Evolutionary conservation across 176 grass and related monocot genomes (phyloP).

Genomic region (Panicum miliaceum): DNA sequence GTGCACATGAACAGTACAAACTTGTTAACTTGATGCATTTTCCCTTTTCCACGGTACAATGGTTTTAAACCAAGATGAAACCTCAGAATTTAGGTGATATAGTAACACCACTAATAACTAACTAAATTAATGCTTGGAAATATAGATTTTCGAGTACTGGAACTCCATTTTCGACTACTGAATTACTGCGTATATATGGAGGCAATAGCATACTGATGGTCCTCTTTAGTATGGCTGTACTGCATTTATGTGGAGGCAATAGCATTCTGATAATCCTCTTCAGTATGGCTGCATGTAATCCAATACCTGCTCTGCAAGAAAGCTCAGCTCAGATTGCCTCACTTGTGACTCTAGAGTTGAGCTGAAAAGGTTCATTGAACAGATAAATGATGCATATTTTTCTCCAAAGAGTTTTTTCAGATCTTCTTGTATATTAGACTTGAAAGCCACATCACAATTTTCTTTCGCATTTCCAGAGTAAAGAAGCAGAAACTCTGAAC

Average conservation of each 20-base stretch:
- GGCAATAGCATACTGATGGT: neutral
- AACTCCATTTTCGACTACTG: neutral
- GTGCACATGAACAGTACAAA: neutral
- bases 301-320: slow-evolving; percentile 49
- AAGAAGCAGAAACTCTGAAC: slow-evolving; percentile 62
- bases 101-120: neutral
- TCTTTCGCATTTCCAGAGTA: slow-evolving; percentile 44
- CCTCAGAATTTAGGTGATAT: neutral
- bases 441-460: slow-evolving; percentile 7
- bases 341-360: slow-evolving; percentile 34
- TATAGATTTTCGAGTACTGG: neutral
- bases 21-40: neutral
- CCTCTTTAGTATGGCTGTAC: neutral
- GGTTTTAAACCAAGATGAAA: neutral
- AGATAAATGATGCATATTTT: slow-evolving; percentile 50
- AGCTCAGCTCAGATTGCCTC: slow-evolving; percentile 48
- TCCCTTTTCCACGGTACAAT: neutral
- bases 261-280: neutral
- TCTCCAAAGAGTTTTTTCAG: slow-evolving; percentile 48
- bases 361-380: slow-evolving; percentile 44
- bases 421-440: slow-evolving; percentile 43
- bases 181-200: neutral
- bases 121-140: neutral
- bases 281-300: slow-evolving; percentile 32
- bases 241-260: neutral